Conservation (phyloP, 176 grass and related monocot species). For the Puccinellia tenuiflora region DNA sequence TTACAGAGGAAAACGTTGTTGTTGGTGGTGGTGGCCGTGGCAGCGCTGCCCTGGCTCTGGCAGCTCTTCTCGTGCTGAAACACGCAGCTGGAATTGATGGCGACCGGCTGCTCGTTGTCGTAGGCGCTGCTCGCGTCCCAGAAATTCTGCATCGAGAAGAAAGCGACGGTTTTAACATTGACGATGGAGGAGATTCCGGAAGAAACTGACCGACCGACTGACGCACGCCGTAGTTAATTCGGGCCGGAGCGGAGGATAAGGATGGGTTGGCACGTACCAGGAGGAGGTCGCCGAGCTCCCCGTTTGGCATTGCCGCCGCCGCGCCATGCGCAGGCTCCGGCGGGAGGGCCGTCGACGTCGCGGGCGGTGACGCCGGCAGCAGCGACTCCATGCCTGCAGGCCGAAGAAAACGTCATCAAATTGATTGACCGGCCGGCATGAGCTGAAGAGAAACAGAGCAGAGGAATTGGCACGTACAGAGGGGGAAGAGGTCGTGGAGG, state of each 20-base stretch:
- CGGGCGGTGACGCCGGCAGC: not conserved
- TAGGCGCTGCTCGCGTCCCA: conserved; percentile 49
- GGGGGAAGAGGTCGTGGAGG: conserved; percentile 54
- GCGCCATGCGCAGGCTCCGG: not conserved
- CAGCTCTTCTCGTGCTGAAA: conserved; percentile 20
- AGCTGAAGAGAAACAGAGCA: not conserved
- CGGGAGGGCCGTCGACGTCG: not conserved
- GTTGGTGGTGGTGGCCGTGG: conserved; percentile 1
- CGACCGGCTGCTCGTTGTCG: conserved; percentile 38
- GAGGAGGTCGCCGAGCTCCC: conserved; percentile 52
- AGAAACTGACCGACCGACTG: too few relatives aligned
- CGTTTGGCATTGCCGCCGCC: conserved; percentile 16
- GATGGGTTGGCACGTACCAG: conserved; percentile 28
- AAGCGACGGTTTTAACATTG: not conserved
- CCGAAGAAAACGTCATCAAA: not conserved
- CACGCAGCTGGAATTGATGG: conserved; percentile 38
- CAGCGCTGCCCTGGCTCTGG: not conserved
- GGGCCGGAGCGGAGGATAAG: not conserved
- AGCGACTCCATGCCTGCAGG: conserved; percentile 31
- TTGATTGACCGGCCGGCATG: not conserved
- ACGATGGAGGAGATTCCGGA: not conserved
- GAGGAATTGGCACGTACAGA: conserved; percentile 24
- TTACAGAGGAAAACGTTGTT: conserved; percentile 23
- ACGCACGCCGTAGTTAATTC: conserved; percentile 4
- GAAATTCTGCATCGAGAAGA: conserved; percentile 45